Percentiles rank a stretch among this genome's conserved stretches.
These are phyloP conservation scores for Ogataea nitratoaversa DNA, from an alignment of 805 yeast genomes.

Conservation along the genomic window DNA sequence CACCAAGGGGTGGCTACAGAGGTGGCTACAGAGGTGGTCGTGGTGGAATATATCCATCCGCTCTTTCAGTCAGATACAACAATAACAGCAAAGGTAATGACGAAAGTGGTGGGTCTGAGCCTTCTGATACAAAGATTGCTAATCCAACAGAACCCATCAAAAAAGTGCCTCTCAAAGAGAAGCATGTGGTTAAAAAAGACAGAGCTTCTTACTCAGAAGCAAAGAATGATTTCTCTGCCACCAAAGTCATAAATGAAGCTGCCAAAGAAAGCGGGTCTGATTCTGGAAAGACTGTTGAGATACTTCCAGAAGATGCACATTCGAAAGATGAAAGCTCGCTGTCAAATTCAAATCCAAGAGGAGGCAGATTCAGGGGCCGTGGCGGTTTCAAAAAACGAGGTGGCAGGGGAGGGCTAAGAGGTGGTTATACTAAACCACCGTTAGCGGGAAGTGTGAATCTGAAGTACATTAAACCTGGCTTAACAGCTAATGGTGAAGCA, in stretches of 20 bases:
- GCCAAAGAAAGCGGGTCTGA: too few species aligned
- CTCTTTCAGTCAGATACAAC: conserved; percentile 9
- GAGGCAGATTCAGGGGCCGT: conserved; percentile 2
- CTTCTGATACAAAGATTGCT: neutral
- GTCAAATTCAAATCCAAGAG: neutral
- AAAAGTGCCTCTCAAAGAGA: too few species aligned
- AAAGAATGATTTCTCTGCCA: too few species aligned
- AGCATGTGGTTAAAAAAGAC: too few species aligned
- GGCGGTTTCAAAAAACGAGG: too few species aligned
- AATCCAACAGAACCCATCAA: neutral
- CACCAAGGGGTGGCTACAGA: too few species aligned
- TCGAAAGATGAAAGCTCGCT: too few species aligned
- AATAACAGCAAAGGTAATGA: neutral
- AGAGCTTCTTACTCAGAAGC: too few species aligned
- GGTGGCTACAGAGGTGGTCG: conserved; percentile 3
- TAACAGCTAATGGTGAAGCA: conserved; percentile 18
- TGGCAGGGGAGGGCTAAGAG: conserved; percentile 5
- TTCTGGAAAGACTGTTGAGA: too few species aligned
- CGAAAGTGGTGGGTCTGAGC: neutral
- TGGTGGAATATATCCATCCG: conserved; percentile 5
- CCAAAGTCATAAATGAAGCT: too few species aligned
- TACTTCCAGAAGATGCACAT: too few species aligned
- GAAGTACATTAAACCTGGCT: conserved; percentile 25
- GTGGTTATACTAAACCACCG: neutral
- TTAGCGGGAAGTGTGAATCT: conserved; percentile 5